These are phyloP conservation scores for Phlyctochytrium bullatum DNA, from an alignment of 192 early-diverging fungal genomes.

Conservation along the genomic window DNA sequence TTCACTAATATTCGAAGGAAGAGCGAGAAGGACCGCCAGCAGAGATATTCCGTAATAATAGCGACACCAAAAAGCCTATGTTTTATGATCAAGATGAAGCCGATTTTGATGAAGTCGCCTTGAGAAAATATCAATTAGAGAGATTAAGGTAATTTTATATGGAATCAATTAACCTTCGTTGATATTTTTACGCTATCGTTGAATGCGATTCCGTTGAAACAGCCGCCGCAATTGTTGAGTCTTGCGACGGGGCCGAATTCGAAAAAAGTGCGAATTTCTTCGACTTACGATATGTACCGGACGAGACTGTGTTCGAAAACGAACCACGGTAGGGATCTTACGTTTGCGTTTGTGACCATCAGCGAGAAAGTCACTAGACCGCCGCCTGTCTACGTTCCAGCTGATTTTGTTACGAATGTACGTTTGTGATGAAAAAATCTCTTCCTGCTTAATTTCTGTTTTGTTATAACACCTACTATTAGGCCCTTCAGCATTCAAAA, in stretches of 20 bases:
- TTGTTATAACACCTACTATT: slow-evolving; percentile 4
- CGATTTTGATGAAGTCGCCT: slow-evolving; percentile 77
- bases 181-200: slow-evolving; percentile 93
- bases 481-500: slow-evolving; percentile 86
- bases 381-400: slow-evolving; percentile 19
- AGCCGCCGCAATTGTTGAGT: slow-evolving; percentile 71
- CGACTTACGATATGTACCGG: slow-evolving; percentile 91
- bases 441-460: too few relatives aligned
- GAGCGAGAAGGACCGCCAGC: slow-evolving; percentile 72
- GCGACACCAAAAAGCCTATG: slow-evolving; percentile 41
- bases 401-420: slow-evolving; percentile 65
- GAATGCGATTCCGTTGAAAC: slow-evolving; percentile 86
- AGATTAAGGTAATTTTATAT: slow-evolving; percentile 56
- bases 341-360: slow-evolving; percentile 31
- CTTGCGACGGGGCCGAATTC: slow-evolving; percentile 91
- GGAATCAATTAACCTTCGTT: slow-evolving; percentile 8
- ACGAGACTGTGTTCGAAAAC: slow-evolving; percentile 84
- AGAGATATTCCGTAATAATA: slow-evolving; percentile 60
- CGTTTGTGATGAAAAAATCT: neutral
- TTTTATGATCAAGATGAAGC: slow-evolving; percentile 59
- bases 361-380: slow-evolving; percentile 5
- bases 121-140: slow-evolving; percentile 92
- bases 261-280: slow-evolving; percentile 90
- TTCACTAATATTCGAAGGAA: slow-evolving; percentile 42
- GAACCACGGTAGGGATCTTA: slow-evolving; percentile 51